Percentiles rank a stretch among this genome's conserved stretches.
These are phyloP conservation scores for Rhodotorula graminis DNA, from an alignment of 768 basidiomycete genomes.

Conservation along the genomic window DNA sequence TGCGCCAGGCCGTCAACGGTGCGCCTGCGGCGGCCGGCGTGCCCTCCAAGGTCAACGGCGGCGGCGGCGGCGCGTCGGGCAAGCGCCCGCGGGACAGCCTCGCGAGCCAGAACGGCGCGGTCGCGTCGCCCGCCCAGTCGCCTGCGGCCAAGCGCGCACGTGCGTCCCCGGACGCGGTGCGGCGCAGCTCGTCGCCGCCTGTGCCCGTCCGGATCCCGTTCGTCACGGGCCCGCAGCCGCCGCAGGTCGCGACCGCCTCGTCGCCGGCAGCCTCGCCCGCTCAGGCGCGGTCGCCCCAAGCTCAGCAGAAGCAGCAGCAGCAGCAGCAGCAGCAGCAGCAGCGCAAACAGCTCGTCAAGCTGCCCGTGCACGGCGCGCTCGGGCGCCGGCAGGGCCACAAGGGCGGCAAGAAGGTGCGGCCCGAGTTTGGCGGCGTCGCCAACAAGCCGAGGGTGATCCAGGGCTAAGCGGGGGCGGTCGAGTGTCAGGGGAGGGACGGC, in stretches of 20 bases:
- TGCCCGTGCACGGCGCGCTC: background rate
- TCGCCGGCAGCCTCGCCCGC: background rate
- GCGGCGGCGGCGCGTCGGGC: background rate
- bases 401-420: background rate
- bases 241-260: conserved; percentile 5
- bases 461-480: background rate
- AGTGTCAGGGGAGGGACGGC: background rate
- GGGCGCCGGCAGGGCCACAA: background rate
- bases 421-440: background rate
- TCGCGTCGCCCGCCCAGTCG: background rate
- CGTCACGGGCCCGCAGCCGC: background rate
- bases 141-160: background rate
- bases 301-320: too few species aligned
- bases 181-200: background rate
- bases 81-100: background rate
- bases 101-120: background rate
- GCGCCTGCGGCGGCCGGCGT: background rate
- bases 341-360: background rate
- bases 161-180: background rate
- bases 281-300: too few species aligned
- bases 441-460: conserved; percentile 2
- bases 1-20: background rate
- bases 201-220: background rate
- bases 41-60: background rate
- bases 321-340: too few species aligned